Conservation (phyloP, 345 rosid genomes). For the Melaleuca quinquenervia region DNA sequence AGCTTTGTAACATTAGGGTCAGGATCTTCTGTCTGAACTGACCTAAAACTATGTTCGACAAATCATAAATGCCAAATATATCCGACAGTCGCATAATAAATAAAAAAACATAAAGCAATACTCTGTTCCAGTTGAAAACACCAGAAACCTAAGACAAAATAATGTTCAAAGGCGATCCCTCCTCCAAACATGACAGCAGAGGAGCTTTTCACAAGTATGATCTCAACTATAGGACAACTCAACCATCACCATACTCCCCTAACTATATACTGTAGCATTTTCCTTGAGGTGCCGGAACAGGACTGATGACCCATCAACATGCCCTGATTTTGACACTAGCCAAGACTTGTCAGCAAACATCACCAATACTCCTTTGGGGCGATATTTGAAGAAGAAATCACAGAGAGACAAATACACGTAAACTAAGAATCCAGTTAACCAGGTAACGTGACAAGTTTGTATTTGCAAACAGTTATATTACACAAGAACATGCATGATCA, state of each 20-base stretch:
- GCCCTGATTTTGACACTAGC: neutral
- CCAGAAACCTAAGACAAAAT: neutral
- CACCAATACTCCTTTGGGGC: neutral
- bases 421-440: neutral
- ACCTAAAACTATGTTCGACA: neutral
- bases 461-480: neutral
- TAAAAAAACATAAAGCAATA: neutral
- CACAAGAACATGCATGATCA: neutral
- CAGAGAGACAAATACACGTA: neutral
- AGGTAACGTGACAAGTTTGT: neutral
- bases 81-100: neutral
- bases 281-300: neutral
- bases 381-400: neutral
- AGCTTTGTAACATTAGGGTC: neutral
- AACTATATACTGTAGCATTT: neutral
- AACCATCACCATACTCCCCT: neutral
- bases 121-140: neutral
- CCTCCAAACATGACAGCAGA: neutral
- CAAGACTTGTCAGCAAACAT: neutral
- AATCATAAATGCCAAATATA: neutral
- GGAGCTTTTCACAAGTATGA: neutral
- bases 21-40: neutral
- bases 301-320: neutral
- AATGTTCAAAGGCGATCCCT: neutral
- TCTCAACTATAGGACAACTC: neutral